Evolutionary conservation across 2,329 filamentous ascomycete genomes (phyloP).

Genomic region (Ramichloridium luteum): DNA sequence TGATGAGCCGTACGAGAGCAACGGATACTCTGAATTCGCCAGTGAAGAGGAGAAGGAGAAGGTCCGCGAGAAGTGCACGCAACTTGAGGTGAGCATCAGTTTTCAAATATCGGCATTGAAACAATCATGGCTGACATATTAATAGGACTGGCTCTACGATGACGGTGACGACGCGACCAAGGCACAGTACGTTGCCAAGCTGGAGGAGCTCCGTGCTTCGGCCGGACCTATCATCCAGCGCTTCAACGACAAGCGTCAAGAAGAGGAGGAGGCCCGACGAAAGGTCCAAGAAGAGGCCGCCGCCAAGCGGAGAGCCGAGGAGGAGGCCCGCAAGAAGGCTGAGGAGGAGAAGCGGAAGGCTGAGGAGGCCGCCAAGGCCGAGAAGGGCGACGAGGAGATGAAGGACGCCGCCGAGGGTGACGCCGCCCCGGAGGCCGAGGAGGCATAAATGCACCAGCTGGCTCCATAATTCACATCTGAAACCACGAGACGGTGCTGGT

Average conservation of each 20-base stretch:
- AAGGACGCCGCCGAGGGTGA: constrained; percentile 38
- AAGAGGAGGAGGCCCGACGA: constrained; percentile 62
- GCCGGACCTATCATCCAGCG: constrained; percentile 87
- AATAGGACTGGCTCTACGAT: constrained; percentile 93
- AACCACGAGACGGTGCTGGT: no score
- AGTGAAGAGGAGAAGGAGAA: constrained; percentile 86
- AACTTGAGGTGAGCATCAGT: constrained; percentile 60
- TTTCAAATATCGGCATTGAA: background rate
- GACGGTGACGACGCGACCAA: constrained; percentile 92
- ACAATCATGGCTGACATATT: constrained; percentile 5
- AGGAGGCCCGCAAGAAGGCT: constrained; percentile 65
- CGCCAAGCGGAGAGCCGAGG: constrained; percentile 50
- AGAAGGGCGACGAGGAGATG: constrained; percentile 42
- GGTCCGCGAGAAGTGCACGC: constrained; percentile 70
- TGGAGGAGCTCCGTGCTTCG: constrained; percentile 85
- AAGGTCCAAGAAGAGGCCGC: constrained; percentile 53
- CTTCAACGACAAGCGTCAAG: constrained; percentile 88
- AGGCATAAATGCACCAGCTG: constrained; percentile 11
- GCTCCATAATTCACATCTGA: no score
- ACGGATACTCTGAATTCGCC: constrained; percentile 56
- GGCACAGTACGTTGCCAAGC: constrained; percentile 85
- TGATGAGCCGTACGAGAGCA: constrained; percentile 60
- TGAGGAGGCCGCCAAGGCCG: constrained; percentile 30
- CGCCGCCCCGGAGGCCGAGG: constrained; percentile 19
- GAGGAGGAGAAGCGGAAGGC: constrained; percentile 54